These are phyloP conservation scores for Penicillium sp. DNA, from an alignment of 2,329 filamentous ascomycete species.

Conservation along the genomic window DNA sequence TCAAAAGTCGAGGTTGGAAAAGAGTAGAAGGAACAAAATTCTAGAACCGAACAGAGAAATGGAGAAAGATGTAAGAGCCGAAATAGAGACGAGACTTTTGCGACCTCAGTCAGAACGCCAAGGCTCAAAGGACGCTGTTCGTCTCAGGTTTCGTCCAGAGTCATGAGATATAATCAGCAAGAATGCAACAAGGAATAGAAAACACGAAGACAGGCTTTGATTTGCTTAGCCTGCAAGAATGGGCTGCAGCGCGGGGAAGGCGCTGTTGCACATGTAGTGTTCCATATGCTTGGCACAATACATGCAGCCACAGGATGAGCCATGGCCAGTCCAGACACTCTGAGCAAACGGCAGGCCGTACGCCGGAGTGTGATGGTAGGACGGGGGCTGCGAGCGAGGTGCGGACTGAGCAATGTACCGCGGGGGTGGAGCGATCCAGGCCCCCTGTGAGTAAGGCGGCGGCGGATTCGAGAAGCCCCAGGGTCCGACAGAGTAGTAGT, in stretches of 20 bases:
- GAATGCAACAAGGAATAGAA: conserved; percentile 14
- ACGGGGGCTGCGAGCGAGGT: conserved; percentile 50
- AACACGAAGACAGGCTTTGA: background rate
- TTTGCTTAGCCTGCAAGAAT: conserved; percentile 46
- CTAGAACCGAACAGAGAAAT: conserved; percentile 30
- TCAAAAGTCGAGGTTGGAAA: conserved; percentile 20
- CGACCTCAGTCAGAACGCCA: conserved; percentile 1
- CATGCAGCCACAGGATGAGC: conserved; percentile 52
- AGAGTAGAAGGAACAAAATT: conserved; percentile 24
- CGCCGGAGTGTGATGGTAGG: conserved; percentile 53
- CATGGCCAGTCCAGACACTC: conserved; percentile 53
- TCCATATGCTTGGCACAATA: conserved; percentile 56
- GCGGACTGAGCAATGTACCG: conserved; percentile 41
- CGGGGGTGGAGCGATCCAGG: conserved; percentile 43
- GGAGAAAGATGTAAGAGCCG: conserved; percentile 17
- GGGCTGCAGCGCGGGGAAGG: conserved; percentile 51
- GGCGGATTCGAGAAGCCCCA: conserved; percentile 50
- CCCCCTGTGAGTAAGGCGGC: conserved; percentile 44
- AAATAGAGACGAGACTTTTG: conserved; percentile 10
- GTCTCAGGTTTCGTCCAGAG: conserved; percentile 17
- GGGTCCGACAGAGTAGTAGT: conserved; percentile 50
- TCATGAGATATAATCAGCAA: conserved; percentile 16
- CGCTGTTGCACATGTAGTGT: conserved; percentile 52
- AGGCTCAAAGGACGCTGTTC: conserved; percentile 1
- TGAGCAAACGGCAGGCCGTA: conserved; percentile 52